phyloP scores from a whole-genome alignment of 768 basidiomycete genomes.

The Lactarius evosmus region DNA sequence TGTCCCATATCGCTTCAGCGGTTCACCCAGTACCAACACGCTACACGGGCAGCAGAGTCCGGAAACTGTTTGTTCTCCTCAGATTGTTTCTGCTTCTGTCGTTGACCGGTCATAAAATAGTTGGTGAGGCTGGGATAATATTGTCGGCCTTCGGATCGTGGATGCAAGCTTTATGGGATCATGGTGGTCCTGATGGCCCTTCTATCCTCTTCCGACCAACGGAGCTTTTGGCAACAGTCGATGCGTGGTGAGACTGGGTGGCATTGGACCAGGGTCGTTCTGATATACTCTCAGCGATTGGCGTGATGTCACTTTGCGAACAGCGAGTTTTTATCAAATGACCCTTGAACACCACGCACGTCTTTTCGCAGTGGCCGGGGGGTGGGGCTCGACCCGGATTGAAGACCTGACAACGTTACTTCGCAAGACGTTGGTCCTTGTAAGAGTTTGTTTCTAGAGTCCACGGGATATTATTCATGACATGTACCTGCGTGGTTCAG shows the following conservation, averaged over 20 bases:
- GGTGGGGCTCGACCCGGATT: slow-evolving; percentile 6
- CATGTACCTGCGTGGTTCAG: slow-evolving; percentile 2
- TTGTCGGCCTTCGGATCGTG: slow-evolving; percentile 22
- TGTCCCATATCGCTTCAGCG: slow-evolving; percentile 38
- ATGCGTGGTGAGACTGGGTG: slow-evolving; percentile 14
- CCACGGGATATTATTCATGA: background rate
- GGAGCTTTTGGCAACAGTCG: slow-evolving; percentile 14
- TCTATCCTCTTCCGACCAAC: slow-evolving; percentile 22
- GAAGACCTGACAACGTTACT: slow-evolving; percentile 16
- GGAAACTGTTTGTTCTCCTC: slow-evolving; percentile 39
- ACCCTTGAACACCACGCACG: slow-evolving; percentile 16
- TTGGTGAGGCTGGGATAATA: background rate
- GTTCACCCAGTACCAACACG: slow-evolving; percentile 53
- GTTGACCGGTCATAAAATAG: background rate
- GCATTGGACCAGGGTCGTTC: background rate
- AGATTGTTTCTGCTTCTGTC: background rate
- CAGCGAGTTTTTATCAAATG: background rate
- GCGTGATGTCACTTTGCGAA: slow-evolving; percentile 16
- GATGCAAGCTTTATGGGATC: slow-evolving; percentile 26
- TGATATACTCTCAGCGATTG: slow-evolving; percentile 22
- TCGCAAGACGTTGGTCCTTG: slow-evolving; percentile 14
- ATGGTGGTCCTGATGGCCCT: slow-evolving; percentile 16
- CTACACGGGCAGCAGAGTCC: slow-evolving; percentile 49
- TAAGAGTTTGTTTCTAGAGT: background rate
- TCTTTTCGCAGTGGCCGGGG: slow-evolving; percentile 9